These are phyloP conservation scores for Penicillium digitatum DNA, from an alignment of 2,329 filamentous ascomycete species.

Conservation along the genomic window DNA sequence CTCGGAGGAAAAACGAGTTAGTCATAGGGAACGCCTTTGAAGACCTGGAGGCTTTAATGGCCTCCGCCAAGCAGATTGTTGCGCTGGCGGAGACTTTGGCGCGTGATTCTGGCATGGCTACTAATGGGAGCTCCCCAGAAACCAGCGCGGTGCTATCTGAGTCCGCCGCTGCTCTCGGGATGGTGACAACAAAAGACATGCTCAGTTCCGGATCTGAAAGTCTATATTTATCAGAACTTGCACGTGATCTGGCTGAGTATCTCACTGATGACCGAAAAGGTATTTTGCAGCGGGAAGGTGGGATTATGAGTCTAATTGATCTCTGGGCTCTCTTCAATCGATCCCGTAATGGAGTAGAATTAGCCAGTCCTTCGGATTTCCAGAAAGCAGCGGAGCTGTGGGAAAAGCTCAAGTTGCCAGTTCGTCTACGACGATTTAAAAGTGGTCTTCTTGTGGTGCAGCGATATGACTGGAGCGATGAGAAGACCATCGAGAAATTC, in stretches of 20 bases:
- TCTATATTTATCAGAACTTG: constrained; percentile 82
- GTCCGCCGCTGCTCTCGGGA: constrained; percentile 75
- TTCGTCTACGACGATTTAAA: constrained; percentile 82
- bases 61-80: constrained; percentile 92
- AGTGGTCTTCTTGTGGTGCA: constrained; percentile 95
- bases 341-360: constrained; percentile 84
- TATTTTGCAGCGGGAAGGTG: constrained; percentile 72
- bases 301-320: constrained; percentile 85
- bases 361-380: constrained; percentile 88
- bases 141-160: constrained; percentile 72
- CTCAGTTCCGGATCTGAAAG: constrained; percentile 75
- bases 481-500: constrained; percentile 76
- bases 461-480: constrained; percentile 79
- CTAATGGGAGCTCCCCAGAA: constrained; percentile 61
- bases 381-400: constrained; percentile 83
- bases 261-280: constrained; percentile 79
- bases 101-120: constrained; percentile 57
- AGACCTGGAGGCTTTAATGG: constrained; percentile 94
- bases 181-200: constrained; percentile 94
- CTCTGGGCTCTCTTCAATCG: constrained; percentile 95
- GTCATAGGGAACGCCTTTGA: constrained; percentile 94
- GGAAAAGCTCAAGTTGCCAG: constrained; percentile 80
- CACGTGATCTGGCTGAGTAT: constrained; percentile 82
- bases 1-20: constrained; percentile 86
- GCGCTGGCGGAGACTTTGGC: constrained; percentile 87